Base-by-base conservation (phyloP, 164 flowering plant genomes). In the Vitis cinerea region DNA sequence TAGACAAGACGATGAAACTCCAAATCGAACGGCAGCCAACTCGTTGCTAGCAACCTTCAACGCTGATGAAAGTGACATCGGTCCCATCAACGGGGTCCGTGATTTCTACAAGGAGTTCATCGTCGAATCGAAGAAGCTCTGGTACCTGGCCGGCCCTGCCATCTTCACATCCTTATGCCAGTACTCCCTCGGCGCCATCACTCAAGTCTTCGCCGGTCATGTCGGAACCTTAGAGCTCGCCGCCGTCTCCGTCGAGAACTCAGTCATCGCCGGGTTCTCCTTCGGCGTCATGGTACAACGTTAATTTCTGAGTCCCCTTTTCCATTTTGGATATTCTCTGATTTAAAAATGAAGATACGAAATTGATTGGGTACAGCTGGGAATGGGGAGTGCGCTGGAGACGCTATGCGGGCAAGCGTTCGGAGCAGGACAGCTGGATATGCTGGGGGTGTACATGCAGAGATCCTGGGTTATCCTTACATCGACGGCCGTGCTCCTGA, bases 311-410 rank as follows among this genome's bases (percentile, higher is more conserved):
- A 15, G n/a, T 65, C 15, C 69, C 4, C 44, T 37, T 37, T 37
- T 37, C 44, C 44, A 6, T 37, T 37, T 37, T 3, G 44, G 44
- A 23, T 23, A 23, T 23, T 23, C 27, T 19, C 29, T 51, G 37
- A 3, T 6, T 30, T 12, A 53, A 16, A 13, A n/a, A 50, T 14
- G 13, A 1, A 19, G 59, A 68, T 14, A 50, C 47, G 37, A 50
- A 30, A 59, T 59, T 17, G 10, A 6, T 5, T 2, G 29, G 30
- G 19, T 37, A 23, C 79, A 92, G 96, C 71, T 89, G 49, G 98
- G 98, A 3, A 88, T 93, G 95, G 91, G 94, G 56, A 93, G 98
- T 62, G 97, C 97, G 1, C 74, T 93, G 47, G 98, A 91, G 75
- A 93, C 98, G 12, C 77, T 89, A 10, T 93, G 98, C 67, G 98